Evolutionary conservation across 805 yeast species (phyloP).

Genomic region (Nakazawaea ishiwadae): DNA sequence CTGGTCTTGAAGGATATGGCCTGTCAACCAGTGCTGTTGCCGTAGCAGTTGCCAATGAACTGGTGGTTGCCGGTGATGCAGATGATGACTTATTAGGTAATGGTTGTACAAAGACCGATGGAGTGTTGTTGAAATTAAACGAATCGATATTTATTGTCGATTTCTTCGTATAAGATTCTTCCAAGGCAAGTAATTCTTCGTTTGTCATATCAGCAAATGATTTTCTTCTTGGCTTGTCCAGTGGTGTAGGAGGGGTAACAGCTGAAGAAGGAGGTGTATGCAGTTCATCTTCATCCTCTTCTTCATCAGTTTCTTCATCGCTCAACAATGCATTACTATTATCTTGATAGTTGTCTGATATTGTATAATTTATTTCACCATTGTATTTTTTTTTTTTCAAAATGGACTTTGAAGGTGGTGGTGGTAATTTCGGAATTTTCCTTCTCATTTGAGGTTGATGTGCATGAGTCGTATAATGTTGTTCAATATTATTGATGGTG

Average conservation of each 20-base stretch:
- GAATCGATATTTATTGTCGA: constrained; percentile 28
- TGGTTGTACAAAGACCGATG: constrained; percentile 4
- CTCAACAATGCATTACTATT: constrained; percentile 1
- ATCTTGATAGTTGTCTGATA: constrained; percentile 1
- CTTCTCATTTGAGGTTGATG: constrained; percentile 15
- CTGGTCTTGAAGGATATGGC: constrained; percentile 29
- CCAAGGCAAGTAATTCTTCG: constrained; percentile 50
- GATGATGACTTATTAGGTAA: not conserved
- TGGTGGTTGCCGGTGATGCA: constrained; percentile 30
- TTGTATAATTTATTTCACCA: constrained; percentile 14
- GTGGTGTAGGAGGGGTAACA: not conserved
- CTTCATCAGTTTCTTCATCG: constrained; percentile 7
- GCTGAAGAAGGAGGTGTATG: not conserved
- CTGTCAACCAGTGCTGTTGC: constrained; percentile 17
- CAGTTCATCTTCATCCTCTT: constrained; percentile 4
- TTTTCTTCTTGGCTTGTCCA: constrained; percentile 29
- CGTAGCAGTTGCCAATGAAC: constrained; percentile 27
- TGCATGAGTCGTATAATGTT: constrained; percentile 5
- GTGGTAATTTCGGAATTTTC: constrained; percentile 21
- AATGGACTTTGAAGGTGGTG: constrained; percentile 33
- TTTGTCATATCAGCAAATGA: constrained; percentile 48
- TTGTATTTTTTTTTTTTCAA: constrained; percentile 29
- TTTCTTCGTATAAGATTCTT: constrained; percentile 41
- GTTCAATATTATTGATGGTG: constrained; percentile 14
- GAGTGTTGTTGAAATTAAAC: constrained; percentile 40